Base-by-base conservation (phyloP, 345 rosid genomes). In the Salix viminalis region DNA sequence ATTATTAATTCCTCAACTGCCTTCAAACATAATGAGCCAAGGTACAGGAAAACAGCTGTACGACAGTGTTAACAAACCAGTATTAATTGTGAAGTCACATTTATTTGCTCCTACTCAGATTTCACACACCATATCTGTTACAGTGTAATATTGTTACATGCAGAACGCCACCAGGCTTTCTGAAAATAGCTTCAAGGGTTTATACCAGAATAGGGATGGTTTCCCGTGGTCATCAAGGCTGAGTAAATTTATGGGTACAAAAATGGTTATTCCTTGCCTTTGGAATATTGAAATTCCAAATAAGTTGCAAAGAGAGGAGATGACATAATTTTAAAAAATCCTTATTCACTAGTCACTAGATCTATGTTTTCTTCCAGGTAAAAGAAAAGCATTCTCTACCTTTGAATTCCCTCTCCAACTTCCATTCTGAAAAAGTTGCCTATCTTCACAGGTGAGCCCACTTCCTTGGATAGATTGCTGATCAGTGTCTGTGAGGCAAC, bases 401-500 rank as follows among this genome's bases (percentile, higher is more conserved):
- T 92, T 82, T 89, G 86, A 80, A 92, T 84, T 88, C 98, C 98
- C 87, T 96, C 99, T 72, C 99, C 99, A 75, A 93, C 97, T 83
- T 96, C 97, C 82, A 96, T 91, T 87, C 99, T 89, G 75, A 92
- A 88, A 84, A 93, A 96, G 80, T 73, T 85, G 71, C 90, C 80
- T 78, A 96, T 85, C 87, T 86, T 92, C 84, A 96, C 97, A 1
- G 90, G 81, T 54, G 97, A 86, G 61, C 97, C 93, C 61, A 93
- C 90, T 80, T 91, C 97, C 81, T 90, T 86, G 37, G 98, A 91
- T 54, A 96, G 79, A 83, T 89, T 86, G 77, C 84, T 78, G 79
- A 96, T 60, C 68, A 90, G 75, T 65, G 87, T 88, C 99, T 96
- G 90, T 67, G 72, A 48, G 46, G 65, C 48, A 76, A 8, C 9